phyloP scores from a whole-genome alignment of 1,284 basidiomycete species.

The Puccinia horiana region DNA sequence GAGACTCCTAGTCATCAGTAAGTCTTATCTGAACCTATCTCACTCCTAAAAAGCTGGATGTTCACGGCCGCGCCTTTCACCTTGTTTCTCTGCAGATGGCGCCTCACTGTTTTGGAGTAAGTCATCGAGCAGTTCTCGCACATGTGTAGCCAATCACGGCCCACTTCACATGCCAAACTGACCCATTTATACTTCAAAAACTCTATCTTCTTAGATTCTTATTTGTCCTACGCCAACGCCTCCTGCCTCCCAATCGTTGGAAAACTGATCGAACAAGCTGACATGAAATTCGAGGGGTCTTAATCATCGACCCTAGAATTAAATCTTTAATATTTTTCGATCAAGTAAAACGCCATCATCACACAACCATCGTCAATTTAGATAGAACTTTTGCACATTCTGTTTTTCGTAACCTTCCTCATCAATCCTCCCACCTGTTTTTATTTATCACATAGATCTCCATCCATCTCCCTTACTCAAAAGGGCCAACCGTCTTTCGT shows the following conservation, averaged over 20 bases:
- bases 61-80: background rate
- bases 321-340: no score
- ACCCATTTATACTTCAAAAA: background rate
- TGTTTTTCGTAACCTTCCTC: no score
- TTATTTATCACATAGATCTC: no score
- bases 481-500: no score
- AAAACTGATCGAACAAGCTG: background rate
- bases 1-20: slow-evolving; percentile 40
- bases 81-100: slow-evolving; percentile 12
- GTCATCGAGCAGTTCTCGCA: background rate
- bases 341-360: background rate
- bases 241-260: slow-evolving; percentile 12
- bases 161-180: background rate
- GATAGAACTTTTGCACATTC: no score
- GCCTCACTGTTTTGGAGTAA: slow-evolving; percentile 47
- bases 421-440: no score
- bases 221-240: slow-evolving; percentile 41
- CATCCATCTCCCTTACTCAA: no score
- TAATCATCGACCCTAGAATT: no score
- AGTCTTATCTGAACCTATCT: slow-evolving; percentile 14
- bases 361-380: background rate
- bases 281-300: background rate
- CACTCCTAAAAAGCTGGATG: background rate
- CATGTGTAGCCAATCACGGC: background rate
- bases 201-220: slow-evolving; percentile 17